phyloP scores from a whole-genome alignment of 2,329 filamentous ascomycete genomes.

The Bipolaris sorokiniana region DNA sequence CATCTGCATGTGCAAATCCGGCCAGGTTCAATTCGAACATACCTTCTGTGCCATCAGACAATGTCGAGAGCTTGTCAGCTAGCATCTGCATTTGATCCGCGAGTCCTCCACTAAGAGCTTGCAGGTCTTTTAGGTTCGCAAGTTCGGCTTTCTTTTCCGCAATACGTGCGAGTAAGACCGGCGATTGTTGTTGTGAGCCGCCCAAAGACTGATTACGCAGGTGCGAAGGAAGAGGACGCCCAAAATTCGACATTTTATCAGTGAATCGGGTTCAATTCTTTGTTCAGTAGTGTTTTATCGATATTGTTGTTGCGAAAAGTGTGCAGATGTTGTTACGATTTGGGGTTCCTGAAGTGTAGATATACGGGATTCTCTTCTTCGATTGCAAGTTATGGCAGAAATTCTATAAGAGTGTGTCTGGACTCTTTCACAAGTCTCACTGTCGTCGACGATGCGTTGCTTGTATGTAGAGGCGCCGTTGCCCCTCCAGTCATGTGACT shows the following conservation, averaged over 20 bases:
- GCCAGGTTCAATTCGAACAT: conserved; percentile 5
- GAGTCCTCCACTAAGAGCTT: conserved; percentile 77
- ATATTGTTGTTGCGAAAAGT: not conserved
- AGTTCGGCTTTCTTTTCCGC: conserved; percentile 86
- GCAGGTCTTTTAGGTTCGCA: conserved; percentile 76
- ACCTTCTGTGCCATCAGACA: conserved; percentile 85
- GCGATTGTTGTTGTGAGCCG: conserved; percentile 64
- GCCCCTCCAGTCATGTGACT: conserved; percentile 36
- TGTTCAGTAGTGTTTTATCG: not conserved
- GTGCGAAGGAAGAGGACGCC: conserved; percentile 64
- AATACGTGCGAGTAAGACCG: conserved; percentile 74
- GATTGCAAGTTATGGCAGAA: not conserved
- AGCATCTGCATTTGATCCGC: conserved; percentile 83
- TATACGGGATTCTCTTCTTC: not conserved
- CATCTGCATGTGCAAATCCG: not conserved
- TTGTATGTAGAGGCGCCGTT: conserved; percentile 18
- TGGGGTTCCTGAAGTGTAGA: not conserved
- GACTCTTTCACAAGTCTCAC: not conserved
- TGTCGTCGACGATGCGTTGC: not conserved
- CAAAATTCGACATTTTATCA: conserved; percentile 48
- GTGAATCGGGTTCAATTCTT: not conserved
- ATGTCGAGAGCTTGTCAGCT: conserved; percentile 76
- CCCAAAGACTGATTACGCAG: conserved; percentile 59
- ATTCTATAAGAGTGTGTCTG: not conserved
- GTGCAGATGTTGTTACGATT: not conserved